Base-by-base conservation (phyloP, 2,329 filamentous ascomycete genomes). In the Calonectria multiphialidica region DNA sequence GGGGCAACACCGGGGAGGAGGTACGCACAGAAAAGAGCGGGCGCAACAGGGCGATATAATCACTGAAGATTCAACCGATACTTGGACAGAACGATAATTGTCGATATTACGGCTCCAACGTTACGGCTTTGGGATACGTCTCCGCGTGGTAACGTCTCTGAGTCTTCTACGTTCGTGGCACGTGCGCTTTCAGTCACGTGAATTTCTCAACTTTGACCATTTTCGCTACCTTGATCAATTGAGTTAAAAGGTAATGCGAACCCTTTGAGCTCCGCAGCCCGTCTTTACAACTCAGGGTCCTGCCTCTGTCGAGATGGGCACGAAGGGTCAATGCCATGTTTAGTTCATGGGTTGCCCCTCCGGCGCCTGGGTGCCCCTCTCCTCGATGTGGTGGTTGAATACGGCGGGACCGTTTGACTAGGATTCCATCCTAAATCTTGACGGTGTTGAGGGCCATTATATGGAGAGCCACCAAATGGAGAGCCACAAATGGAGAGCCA, bases 31-130 rank as follows among this genome's bases (percentile, higher is more conserved):
- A 76, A 83, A 83, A 74, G 80, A 83, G 78, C 75, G 83, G 77
- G 78, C 75, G 81, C 79, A 76, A 77, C 73, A 74, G 72, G 74
- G 74, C 76, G 76, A 76, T 72, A 80, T 82, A 81, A 82, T 80
- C 76, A 80, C 79, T 83, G 78, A 78, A 81, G 78, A 79, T 75
- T 79, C 82, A 84, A 85, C 81, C 79, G 76, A 84, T 85, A 84
- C 80, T 84, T 81, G 74, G 72, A 80, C 80, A 81, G 81, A 84
- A 82, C 76, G 80, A 82, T 81, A 80, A 80, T 79, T 79, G 80
- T 75, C 79, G 80, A 82, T 83, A 83, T 82, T 74, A 77, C 80
- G 76, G 75, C 74, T 74, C 70, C 72, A 70, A 55, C 68, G 50
- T 73, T 21, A 59, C 33, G 35, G 53, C 53, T 53, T 55, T 76